Base-by-base conservation (phyloP, 2,329 filamentous ascomycete species). In the Acrodontium crateriforme region DNA sequence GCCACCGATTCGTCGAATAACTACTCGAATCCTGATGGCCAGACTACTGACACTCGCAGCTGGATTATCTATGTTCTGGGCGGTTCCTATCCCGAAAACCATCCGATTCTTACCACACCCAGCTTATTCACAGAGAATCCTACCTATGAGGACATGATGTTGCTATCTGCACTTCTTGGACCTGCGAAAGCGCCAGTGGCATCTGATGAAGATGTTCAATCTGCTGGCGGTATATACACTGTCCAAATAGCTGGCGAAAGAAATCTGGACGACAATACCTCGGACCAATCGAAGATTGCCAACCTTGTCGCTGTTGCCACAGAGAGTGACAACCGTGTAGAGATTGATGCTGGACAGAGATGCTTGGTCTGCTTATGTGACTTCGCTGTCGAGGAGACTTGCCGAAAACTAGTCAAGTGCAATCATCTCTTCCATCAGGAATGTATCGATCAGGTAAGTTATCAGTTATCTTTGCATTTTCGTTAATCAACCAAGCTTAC, bases 1-100 rank as follows among this genome's bases (percentile, higher is more conserved):
- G 44, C 33, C 13, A 44, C 42, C 31, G 57, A 60, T 27, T 27
- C 30, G 6, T 39, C 39, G 2, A 59, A 62, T 24, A 47, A 55
- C 21, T 23, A 24, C 14, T 39, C 27, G 11, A 45, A 45, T 6
- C 31, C 39, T n/a, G 32, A 39, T 3, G 34, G 24, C 13, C 43
- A 40, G 30, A 42, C 34, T 17, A 55, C 58, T 32, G 62, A 60
- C 30, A 71, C 69, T 30, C 59, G 74, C 39, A 78, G 72, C 50
- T 79, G 74, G 74, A 66, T 79, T 42, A 78, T 79, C 29, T 79
- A 79, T 45, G 73, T 79, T 6, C 66, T 79, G 28, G 74, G 74
- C 24, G 74, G 74, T 22, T 77, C 74, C 39, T 69, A 78, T 29
- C 73, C 74, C 2, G 73, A 78, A 41, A 75, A 77, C 39, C 74